These are phyloP conservation scores for Cytospora piceicola DNA, from an alignment of 2,329 filamentous ascomycete species.

Conservation along the genomic window DNA sequence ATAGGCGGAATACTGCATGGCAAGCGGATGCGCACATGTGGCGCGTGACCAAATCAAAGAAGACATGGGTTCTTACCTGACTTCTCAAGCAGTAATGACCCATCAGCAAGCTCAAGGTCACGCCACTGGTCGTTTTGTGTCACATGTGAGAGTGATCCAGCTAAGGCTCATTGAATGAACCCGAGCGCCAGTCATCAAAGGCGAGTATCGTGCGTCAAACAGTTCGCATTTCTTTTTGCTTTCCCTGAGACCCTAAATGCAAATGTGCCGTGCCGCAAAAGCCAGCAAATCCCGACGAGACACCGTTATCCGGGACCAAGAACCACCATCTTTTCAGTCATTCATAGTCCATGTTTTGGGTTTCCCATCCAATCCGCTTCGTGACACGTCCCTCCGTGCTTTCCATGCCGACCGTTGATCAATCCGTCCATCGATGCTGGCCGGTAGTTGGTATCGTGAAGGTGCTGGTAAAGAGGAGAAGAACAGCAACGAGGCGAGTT, in stretches of 20 bases:
- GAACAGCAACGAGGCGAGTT: slow-evolving; percentile 31
- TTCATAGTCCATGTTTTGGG: slow-evolving; percentile 28
- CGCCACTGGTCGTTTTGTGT: background rate
- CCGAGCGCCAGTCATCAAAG: no score
- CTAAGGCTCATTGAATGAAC: background rate
- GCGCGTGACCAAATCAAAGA: background rate
- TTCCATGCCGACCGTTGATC: slow-evolving; percentile 23
- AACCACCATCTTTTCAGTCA: slow-evolving; percentile 25
- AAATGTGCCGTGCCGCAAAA: slow-evolving; percentile 27
- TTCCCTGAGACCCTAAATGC: slow-evolving; percentile 31
- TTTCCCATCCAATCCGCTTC: slow-evolving; percentile 21
- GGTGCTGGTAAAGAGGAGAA: slow-evolving; percentile 33
- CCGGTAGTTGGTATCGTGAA: slow-evolving; percentile 29
- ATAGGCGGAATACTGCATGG: background rate
- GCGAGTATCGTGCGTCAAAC: slow-evolving; percentile 11
- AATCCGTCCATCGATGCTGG: slow-evolving; percentile 30
- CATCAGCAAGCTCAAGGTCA: background rate
- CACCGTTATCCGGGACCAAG: slow-evolving; percentile 30
- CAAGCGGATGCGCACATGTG: background rate
- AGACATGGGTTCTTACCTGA: background rate
- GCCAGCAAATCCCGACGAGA: slow-evolving; percentile 27
- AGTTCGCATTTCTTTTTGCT: slow-evolving; percentile 29
- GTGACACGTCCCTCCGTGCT: slow-evolving; percentile 20
- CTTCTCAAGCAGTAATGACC: background rate
- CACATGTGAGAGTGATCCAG: background rate